Evolutionary conservation across 805 yeast species (phyloP).

Genomic region (Debaryomyces prosopidis): DNA sequence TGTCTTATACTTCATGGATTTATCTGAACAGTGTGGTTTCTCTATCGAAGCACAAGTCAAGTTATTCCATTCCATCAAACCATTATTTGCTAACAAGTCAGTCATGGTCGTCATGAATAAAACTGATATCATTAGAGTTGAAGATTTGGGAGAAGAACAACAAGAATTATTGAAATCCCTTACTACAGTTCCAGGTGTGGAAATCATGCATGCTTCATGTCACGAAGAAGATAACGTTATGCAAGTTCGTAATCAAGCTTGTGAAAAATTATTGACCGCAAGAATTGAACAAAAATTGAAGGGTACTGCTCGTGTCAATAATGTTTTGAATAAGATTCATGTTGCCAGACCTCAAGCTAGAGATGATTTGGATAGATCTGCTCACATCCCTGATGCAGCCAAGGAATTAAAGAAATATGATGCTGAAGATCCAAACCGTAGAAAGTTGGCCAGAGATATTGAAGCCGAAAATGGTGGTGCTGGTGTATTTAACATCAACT

Average conservation of each 20-base stretch:
- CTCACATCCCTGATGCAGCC: conserved; percentile 80
- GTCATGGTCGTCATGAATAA: conserved; percentile 95
- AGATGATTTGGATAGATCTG: conserved; percentile 80
- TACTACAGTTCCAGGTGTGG: conserved; percentile 73
- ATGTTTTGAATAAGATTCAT: conserved; percentile 92
- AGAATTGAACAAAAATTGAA: conserved; percentile 96
- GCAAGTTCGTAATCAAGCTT: conserved; percentile 95
- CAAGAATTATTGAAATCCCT: conserved; percentile 71
- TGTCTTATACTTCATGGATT: conserved; percentile 96
- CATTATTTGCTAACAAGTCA: conserved; percentile 93
- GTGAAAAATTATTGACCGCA: conserved; percentile 93
- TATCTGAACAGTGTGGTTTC: conserved; percentile 98
- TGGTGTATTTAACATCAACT: conserved; percentile 92
- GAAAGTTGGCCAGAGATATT: conserved; percentile 79
- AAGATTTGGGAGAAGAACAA: conserved; percentile 77
- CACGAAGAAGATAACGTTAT: conserved; percentile 91
- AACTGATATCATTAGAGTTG: conserved; percentile 83
- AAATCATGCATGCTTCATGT: conserved; percentile 91
- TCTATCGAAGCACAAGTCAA: conserved; percentile 96
- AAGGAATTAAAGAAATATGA: conserved; percentile 66
- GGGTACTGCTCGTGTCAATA: conserved; percentile 85
- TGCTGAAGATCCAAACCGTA: conserved; percentile 76
- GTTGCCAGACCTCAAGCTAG: conserved; percentile 88
- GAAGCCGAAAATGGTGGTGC: conserved; percentile 98
- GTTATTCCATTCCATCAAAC: conserved; percentile 94